Conservation (phyloP, 1,284 basidiomycete genomes). For the Leccinum solheimii region DNA sequence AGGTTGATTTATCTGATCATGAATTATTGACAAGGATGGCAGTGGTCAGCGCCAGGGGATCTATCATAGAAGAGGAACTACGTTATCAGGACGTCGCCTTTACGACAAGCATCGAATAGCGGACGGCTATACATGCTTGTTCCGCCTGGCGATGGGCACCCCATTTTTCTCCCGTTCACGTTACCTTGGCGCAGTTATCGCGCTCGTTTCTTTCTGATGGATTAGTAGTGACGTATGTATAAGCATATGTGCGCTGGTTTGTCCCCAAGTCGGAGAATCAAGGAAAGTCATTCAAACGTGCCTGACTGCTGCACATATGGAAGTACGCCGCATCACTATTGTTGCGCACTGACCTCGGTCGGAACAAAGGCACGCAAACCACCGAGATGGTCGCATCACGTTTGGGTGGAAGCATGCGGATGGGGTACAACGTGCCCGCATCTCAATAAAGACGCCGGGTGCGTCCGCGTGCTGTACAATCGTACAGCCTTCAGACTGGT, state of each 20-base stretch:
- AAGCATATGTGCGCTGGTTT: not conserved
- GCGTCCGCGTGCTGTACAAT: not conserved
- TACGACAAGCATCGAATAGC: not conserved
- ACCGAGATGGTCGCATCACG: slow-evolving; percentile 5
- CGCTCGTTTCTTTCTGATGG: not conserved
- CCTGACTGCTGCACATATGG: slow-evolving; percentile 4
- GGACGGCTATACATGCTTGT: not conserved
- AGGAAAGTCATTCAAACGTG: not conserved
- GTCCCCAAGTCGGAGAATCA: not conserved
- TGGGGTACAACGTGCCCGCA: slow-evolving; percentile 8
- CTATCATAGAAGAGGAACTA: not conserved
- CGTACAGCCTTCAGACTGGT: not conserved
- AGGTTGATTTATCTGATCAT: not conserved
- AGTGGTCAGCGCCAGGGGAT: slow-evolving; percentile 5
- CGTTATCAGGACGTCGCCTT: not conserved
- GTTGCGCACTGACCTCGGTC: not conserved
- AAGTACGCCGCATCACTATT: not conserved
- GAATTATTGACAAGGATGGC: slow-evolving; percentile 8
- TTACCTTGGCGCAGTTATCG: not conserved
- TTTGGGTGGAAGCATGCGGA: slow-evolving; percentile 14
- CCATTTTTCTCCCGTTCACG: not conserved
- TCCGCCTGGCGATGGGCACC: not conserved
- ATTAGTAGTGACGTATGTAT: slow-evolving; percentile 2
- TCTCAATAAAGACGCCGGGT: slow-evolving; percentile 2
- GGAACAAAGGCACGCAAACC: slow-evolving; percentile 6